phyloP scores from a whole-genome alignment of 805 yeast genomes.

The Kodamaea restingae region DNA sequence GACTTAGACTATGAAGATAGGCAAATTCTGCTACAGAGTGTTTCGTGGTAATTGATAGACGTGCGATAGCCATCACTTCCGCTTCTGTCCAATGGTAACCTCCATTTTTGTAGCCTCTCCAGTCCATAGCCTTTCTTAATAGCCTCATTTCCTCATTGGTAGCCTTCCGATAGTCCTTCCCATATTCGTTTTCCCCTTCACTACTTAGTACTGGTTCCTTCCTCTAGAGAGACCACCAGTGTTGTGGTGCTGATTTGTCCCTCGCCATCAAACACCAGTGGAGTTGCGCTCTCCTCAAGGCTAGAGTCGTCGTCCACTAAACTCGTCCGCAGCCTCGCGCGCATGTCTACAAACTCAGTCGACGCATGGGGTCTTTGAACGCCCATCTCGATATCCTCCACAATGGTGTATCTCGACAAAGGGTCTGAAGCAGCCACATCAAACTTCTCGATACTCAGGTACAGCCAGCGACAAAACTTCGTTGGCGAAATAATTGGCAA shows the following conservation, averaged over 20 bases:
- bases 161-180: no score
- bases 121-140: no score
- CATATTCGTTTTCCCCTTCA: no score
- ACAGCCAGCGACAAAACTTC: constrained; percentile 69
- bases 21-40: no score
- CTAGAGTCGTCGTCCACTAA: constrained; percentile 21
- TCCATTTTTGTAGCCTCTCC: no score
- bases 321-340: constrained; percentile 3
- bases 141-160: no score
- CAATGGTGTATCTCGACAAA: constrained; percentile 14
- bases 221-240: constrained; percentile 36
- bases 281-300: constrained; percentile 34
- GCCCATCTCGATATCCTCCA: constrained; percentile 20
- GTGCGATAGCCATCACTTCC: no score
- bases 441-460: constrained; percentile 32
- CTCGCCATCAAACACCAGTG: constrained; percentile 36
- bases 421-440: constrained; percentile 31
- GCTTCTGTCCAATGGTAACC: no score
- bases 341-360: constrained; percentile 1
- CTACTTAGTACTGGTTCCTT: constrained; percentile 9
- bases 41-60: no score
- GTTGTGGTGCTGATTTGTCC: constrained; percentile 29
- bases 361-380: constrained; percentile 5
- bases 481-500: constrained; percentile 57
- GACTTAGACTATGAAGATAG: no score